A percentile compares a stretch with the other conserved stretches of the same genome.
Evolutionary conservation across 257 asterid species (phyloP).

Genomic region (Solanum bulbocastanum): DNA sequence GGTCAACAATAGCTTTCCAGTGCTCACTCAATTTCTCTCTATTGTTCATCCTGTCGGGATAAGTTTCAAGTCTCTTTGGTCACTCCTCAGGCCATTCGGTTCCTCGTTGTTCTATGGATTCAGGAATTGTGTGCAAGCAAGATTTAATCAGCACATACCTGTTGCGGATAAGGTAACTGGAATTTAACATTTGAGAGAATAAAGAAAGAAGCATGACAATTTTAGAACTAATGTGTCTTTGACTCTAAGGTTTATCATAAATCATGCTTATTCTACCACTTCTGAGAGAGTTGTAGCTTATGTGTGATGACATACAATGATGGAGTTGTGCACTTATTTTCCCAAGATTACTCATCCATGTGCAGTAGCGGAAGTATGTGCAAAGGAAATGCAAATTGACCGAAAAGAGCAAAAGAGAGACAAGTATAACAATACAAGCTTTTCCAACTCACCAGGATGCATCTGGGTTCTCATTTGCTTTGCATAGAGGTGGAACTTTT

Average conservation of each 20-base stretch:
- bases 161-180: background rate
- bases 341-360: background rate
- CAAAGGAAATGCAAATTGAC: background rate
- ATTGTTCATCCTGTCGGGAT: conserved; percentile 80
- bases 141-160: conserved; percentile 60
- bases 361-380: background rate
- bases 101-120: conserved; percentile 81
- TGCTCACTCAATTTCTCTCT: conserved; percentile 60
- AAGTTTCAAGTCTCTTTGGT: conserved; percentile 81
- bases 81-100: conserved; percentile 97
- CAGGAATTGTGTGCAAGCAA: conserved; percentile 70
- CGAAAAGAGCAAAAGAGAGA: background rate
- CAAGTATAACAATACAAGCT: background rate
- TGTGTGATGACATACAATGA: background rate
- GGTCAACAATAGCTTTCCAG: conserved; percentile 76
- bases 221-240: background rate
- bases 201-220: background rate
- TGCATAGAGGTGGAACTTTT: conserved; percentile 79
- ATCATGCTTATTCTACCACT: background rate
- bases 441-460: conserved; percentile 65
- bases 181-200: background rate
- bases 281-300: background rate
- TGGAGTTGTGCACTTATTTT: background rate
- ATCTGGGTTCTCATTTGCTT: conserved; percentile 82
- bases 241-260: background rate